Base-by-base conservation (phyloP, 176 grass and related monocot genomes). In the Carex littledalei region DNA sequence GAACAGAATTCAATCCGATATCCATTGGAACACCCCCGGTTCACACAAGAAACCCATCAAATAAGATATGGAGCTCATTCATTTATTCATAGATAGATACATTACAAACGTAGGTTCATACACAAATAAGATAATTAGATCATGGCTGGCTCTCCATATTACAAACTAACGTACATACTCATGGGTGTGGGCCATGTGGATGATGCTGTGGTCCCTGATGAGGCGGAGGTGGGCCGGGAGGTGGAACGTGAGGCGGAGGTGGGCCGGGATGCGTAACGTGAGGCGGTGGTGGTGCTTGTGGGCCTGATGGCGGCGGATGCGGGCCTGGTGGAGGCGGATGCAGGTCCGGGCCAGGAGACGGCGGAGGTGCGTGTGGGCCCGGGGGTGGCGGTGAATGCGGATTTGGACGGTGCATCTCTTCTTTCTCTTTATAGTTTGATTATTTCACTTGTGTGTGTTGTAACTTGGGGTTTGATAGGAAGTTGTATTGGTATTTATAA, bases 371-470 rank as follows among this genome's bases (percentile, higher is more conserved):
- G 0, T 59, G 64, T 18, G 65, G 82, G 37, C 67, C 67, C 1
- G 83, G 67, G 0, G 83, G 67, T 1, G 49, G 83, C 0, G 69
- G 83, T 20, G 34, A 26, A 60, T 77, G 43, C 6, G 31, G 67
- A 85, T 67, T n/a, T 12, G 69, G 54, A 55, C n/a, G 55, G 43
- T 74, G 83, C 83, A 85, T 85, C 50, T 85, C 50, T 85, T 71
- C 32, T 18, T 35, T 24, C 29, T 72, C 41, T 57, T 24, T 64
- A 3, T 61, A 49, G 2, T 52, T 31, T 26, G 5, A 29, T 29
- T 18, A 22, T 43, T 52, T 84, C 17, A 34, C 43, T 63, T 74
- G 37, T 39, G 37, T 61, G n/a, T 69, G 3, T 68, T 85, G 26
- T 84, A 5, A 53, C 20, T 37, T 21, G 41, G 8, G 14, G 18